Base-by-base conservation (phyloP, 352 stramenopile genomes). In the Pythium periplocum region DNA sequence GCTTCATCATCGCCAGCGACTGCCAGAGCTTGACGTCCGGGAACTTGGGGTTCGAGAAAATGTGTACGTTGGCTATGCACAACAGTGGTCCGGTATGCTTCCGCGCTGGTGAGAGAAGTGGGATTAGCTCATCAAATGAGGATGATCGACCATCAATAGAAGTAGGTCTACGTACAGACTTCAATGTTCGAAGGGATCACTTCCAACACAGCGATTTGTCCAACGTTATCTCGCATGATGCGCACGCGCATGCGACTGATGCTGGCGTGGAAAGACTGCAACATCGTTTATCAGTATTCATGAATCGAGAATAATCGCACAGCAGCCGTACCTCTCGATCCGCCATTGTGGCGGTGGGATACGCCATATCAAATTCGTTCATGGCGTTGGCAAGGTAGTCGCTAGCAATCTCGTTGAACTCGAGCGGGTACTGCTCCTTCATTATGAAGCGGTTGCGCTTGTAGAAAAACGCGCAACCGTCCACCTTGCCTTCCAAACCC, bases 11-110 rank as follows among this genome's bases (percentile, higher is more conserved):
- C 48, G 87, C 82, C 45, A 86, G 79, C 34, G 86, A 88, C 71
- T 99, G 97, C 96, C 96, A 99, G 32, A 99, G 83, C 77, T 99
- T 99, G 39, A 99, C 96, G 71, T 99, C 97, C 11, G 93, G 92
- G 58, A 97, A 98, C 64, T 99, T 97, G 46, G 97, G 97, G 71
- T 99, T 98, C 45, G 91, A 98, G 64, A 98, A 99, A 32, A 99
- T 83, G 79, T 99, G 97, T 3, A 98, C 98, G 62, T 99, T 99
- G 1, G 94, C 79, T 54, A 99, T 84, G 66, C 95, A 99, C 8
- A 99, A 68, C 53, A 96, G 73, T 40, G 66, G 64, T 1, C 62
- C 62, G 2, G 62, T 66, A 45, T 70, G 62, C 53, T 70, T 66
- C 11, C 58, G 53, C 45, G 61, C 62, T 66, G 37, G 17, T 37